Evolutionary conservation across 257 asterid genomes (phyloP).

Genomic region (Scutellaria minor): DNA sequence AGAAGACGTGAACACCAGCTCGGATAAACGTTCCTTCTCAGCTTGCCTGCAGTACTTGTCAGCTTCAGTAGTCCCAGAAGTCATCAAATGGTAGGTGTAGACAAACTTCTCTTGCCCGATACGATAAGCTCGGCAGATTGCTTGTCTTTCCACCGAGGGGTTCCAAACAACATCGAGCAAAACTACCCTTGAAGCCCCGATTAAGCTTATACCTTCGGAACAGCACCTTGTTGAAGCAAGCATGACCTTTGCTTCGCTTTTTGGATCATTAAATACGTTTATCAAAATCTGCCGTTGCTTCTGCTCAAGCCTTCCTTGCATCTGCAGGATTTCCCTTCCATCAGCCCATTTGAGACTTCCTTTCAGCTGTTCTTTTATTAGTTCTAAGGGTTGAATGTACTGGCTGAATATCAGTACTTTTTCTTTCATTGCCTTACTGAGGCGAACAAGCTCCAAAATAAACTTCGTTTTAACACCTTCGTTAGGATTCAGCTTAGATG

Average conservation of each 20-base stretch:
- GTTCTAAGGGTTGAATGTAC: slow-evolving; percentile 47
- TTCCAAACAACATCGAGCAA: slow-evolving; percentile 61
- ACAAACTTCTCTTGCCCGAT: slow-evolving; percentile 58
- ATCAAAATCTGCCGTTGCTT: slow-evolving; percentile 45
- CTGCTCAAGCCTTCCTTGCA: slow-evolving; percentile 42
- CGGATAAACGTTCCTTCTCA: slow-evolving; percentile 58
- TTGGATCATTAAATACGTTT: slow-evolving; percentile 39
- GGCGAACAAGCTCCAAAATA: slow-evolving; percentile 51
- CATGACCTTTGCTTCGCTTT: slow-evolving; percentile 45
- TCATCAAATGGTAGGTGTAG: slow-evolving; percentile 52
- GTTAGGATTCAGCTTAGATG: slow-evolving; percentile 41
- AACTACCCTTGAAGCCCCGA: slow-evolving; percentile 59
- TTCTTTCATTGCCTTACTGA: slow-evolving; percentile 44
- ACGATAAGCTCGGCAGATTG: slow-evolving; percentile 53
- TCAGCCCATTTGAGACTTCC: slow-evolving; percentile 45
- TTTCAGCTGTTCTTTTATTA: slow-evolving; percentile 44
- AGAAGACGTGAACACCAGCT: slow-evolving; percentile 48
- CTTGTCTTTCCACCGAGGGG: slow-evolving; percentile 61
- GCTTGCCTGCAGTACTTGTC: slow-evolving; percentile 55
- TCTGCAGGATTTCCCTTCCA: slow-evolving; percentile 41
- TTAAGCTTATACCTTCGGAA: slow-evolving; percentile 59
- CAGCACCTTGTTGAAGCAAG: slow-evolving; percentile 60
- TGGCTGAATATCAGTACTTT: slow-evolving; percentile 63
- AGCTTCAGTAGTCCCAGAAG: slow-evolving; percentile 50
- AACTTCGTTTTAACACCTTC: slow-evolving; percentile 59